Base-by-base conservation (phyloP, 2,329 filamentous ascomycete genomes). In the Trichophyton simii region DNA sequence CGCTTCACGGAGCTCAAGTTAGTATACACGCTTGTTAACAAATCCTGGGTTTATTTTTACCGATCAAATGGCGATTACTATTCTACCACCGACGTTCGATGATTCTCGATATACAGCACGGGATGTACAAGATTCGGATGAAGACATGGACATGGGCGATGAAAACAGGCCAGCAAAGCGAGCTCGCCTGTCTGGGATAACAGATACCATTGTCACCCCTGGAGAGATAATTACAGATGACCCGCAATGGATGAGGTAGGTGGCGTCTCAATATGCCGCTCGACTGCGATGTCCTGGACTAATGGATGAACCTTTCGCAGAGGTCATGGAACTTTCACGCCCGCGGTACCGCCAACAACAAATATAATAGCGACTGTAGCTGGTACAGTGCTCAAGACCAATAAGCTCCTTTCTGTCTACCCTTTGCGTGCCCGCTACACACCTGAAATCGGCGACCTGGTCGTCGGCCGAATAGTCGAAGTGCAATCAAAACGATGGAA, bases 401-500 rank as follows among this genome's bases (percentile, higher is more conserved):
- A 99, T 82, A 97, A 96, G 74, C 86, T 99, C 57, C 86, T 99
- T 66, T 95, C 90, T 1, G 88, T 99, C 62, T 86, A 87, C 1
- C 91, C 94, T 5, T 81, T 99, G 2, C 89, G 91, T 64, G 91
- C 94, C 18, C 87, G 94, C 64, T 99, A 99, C 78, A 90, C 85
- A 1, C 94, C 94, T 36, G 92, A 96, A 75, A 96, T 99, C 64
- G 94, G 94, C 68, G 94, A 99, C 75, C 81, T 99, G 3, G 89
- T 99, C 2, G 87, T 99, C 13, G 94, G 94, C 42, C 85, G 94
- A 65, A 95, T 99, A 69, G 85, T 94, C 65, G 90, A 95, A 75
- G 94, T 99, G n/a, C 91, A 96, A 74, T 86, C 88, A 41, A 86
- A 87, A 73, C 85, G 92, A 59, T 99, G 94, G 94, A 90, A 89